Conservation (phyloP, 2,329 filamentous ascomycete genomes). For the Diaporthe citri region DNA sequence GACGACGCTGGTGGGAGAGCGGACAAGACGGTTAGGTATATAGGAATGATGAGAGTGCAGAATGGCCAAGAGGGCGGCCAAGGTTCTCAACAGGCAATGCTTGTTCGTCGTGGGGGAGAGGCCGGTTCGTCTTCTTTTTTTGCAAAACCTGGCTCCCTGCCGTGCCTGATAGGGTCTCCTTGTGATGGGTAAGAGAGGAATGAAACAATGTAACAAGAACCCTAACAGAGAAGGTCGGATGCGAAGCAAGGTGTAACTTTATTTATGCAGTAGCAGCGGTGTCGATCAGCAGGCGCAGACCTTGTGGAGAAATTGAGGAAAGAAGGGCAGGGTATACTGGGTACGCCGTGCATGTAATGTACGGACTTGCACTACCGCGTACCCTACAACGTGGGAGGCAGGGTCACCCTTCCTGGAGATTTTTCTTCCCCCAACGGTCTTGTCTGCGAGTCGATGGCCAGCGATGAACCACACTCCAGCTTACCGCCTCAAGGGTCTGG, state of each 20-base stretch:
- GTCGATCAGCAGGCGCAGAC: not conserved
- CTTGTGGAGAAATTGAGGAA: not conserved
- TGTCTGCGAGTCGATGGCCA: not conserved
- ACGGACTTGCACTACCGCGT: not conserved
- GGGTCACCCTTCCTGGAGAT: constrained; percentile 2
- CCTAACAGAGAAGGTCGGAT: constrained; percentile 11
- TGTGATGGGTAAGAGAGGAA: constrained; percentile 5
- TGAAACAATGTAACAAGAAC: constrained; percentile 22
- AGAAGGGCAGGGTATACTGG: not conserved
- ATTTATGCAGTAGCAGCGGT: constrained; percentile 13
- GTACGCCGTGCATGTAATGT: not conserved
- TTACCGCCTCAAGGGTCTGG: not conserved
- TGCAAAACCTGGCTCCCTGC: not conserved
- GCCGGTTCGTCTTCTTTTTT: constrained; percentile 29
- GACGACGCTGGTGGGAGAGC: not conserved
- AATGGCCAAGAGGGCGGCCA: not conserved
- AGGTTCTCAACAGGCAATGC: constrained; percentile 17
- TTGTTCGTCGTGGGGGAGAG: not conserved
- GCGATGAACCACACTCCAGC: not conserved
- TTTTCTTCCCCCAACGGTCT: constrained; percentile 1
- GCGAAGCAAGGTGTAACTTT: constrained; percentile 21
- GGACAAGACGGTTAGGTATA: not conserved
- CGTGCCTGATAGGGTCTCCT: constrained; percentile 1
- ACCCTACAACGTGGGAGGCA: not conserved
- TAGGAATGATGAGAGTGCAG: not conserved